Evolutionary conservation across 2,329 filamentous ascomycete species (phyloP).

Genomic region (Trichoderma sp.): DNA sequence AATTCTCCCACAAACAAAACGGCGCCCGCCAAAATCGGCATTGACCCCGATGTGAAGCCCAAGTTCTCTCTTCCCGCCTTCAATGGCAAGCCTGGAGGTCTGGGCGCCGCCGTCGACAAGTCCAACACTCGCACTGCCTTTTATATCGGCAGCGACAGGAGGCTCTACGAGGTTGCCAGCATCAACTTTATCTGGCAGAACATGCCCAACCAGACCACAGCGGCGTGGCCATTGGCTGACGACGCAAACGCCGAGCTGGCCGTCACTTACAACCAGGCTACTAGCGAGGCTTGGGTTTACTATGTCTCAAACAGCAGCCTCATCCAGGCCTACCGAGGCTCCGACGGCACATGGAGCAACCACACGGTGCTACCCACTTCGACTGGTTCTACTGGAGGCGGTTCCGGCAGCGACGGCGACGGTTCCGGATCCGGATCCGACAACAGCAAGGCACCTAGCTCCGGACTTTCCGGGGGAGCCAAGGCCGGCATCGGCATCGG

Average conservation of each 20-base stretch:
- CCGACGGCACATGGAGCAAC: background rate
- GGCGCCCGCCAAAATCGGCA: background rate
- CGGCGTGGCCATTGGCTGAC: background rate
- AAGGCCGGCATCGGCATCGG: slow-evolving; percentile 13
- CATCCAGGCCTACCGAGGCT: background rate
- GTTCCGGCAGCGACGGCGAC: background rate
- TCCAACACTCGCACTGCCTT: slow-evolving; percentile 4
- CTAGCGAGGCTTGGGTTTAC: slow-evolving; percentile 5
- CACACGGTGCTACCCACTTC: background rate
- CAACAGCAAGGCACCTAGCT: background rate
- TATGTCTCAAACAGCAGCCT: background rate
- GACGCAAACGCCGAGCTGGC: background rate
- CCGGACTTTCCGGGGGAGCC: background rate
- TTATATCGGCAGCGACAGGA: background rate
- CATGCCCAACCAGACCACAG: background rate
- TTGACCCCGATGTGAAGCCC: background rate
- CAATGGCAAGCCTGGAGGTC: background rate
- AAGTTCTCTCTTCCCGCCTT: slow-evolving; percentile 3
- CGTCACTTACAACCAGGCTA: background rate
- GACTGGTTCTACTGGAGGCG: background rate
- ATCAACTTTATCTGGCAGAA: background rate
- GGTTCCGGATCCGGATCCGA: background rate
- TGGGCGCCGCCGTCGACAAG: slow-evolving; percentile 3
- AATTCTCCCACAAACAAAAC: slow-evolving; percentile 8
- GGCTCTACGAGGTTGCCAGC: background rate